phyloP scores from a whole-genome alignment of 306 rosid genomes.

The Cicer judaicum region DNA sequence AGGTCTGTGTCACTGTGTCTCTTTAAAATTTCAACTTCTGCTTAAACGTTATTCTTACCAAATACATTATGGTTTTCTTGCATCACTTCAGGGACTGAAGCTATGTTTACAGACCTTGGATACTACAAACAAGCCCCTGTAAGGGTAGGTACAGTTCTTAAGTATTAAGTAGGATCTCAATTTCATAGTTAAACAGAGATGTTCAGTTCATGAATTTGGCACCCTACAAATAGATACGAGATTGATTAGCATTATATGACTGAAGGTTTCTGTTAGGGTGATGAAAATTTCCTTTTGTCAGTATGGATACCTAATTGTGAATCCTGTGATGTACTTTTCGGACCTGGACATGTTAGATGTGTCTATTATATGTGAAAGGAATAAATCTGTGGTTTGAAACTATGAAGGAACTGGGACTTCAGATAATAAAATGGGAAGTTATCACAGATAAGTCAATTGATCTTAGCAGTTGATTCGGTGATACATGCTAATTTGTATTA shows the following conservation, averaged over 20 bases:
- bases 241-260: constrained; percentile 30
- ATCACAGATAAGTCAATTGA: constrained; percentile 23
- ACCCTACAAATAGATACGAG: constrained; percentile 23
- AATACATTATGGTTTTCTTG: constrained; percentile 48
- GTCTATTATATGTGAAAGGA: constrained; percentile 31
- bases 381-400: constrained; percentile 30
- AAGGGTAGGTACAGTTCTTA: constrained; percentile 63
- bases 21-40: constrained; percentile 37
- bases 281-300: constrained; percentile 29
- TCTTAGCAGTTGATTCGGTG: constrained; percentile 32
- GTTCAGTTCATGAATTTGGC: constrained; percentile 36
- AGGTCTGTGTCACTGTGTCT: constrained; percentile 62
- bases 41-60: constrained; percentile 27
- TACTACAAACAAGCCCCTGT: constrained; percentile 66
- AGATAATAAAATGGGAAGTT: constrained; percentile 29
- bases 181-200: constrained; percentile 39
- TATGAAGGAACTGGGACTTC: constrained; percentile 22
- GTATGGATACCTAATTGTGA: constrained; percentile 10
- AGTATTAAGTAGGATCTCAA: constrained; percentile 34
- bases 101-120: constrained; percentile 85
- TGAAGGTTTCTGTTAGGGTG: constrained; percentile 36
- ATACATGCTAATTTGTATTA: constrained; percentile 42
- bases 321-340: constrained; percentile 31
- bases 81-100: constrained; percentile 72
- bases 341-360: constrained; percentile 14